Percentiles rank a stretch among this genome's conserved stretches.
Evolutionary conservation across 2,329 filamentous ascomycete species (phyloP).

Genomic region (Verticillium nonalfalfae): DNA sequence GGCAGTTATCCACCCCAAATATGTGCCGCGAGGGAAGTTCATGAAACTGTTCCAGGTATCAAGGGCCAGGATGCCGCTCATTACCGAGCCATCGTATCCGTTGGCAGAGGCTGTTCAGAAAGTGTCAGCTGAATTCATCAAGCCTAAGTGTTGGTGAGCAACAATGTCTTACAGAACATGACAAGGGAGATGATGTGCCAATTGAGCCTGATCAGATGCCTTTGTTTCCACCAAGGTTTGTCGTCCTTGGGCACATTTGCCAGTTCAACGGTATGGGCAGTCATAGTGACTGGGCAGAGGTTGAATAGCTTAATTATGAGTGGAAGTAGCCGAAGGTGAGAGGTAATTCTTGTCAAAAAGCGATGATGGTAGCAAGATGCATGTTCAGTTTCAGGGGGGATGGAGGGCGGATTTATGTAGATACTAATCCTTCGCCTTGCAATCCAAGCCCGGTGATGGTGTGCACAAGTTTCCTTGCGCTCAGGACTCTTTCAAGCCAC

Average conservation of each 20-base stretch:
- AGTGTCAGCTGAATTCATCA: not conserved
- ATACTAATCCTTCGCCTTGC: not conserved
- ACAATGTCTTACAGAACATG: conserved; percentile 11
- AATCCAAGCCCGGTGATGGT: not conserved
- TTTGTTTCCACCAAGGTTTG: conserved; percentile 32
- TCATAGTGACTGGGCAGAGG: not conserved
- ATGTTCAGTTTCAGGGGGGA: not conserved
- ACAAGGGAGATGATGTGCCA: conserved; percentile 26
- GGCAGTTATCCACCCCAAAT: conserved; percentile 47
- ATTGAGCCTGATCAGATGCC: conserved; percentile 36
- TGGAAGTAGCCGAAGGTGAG: no score
- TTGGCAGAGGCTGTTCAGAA: conserved; percentile 22
- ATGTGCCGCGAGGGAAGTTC: conserved; percentile 31
- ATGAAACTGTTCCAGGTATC: conserved; percentile 40
- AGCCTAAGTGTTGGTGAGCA: no score
- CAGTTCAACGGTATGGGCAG: not conserved
- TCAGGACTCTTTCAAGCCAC: not conserved
- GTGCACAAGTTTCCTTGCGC: not conserved
- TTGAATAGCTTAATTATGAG: no score
- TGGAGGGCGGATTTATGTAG: not conserved
- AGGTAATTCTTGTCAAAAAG: not conserved
- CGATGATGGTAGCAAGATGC: not conserved
- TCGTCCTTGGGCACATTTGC: conserved; percentile 13
- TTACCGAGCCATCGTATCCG: conserved; percentile 31
- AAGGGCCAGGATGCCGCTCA: conserved; percentile 37